Evolutionary conservation across 176 grass and related monocot genomes (phyloP), one percentile per base, ranked within the genome.

Genomic region (Miscanthus lutarioriparius): DNA sequence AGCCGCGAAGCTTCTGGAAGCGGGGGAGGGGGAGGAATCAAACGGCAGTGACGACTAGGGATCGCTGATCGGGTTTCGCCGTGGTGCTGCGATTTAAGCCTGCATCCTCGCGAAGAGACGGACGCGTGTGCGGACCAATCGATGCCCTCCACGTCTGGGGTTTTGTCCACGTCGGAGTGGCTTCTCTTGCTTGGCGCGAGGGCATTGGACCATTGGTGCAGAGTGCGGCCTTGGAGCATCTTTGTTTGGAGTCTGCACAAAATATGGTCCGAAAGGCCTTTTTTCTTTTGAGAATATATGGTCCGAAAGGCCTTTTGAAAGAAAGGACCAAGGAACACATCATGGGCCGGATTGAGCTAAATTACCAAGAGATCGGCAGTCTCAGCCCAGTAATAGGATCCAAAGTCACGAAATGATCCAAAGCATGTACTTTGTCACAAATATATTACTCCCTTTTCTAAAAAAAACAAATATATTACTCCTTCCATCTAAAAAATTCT

Each of bases 111-210:
- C 67, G 63, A 49, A 16, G 68, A 82, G 88, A 53, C 14, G 81
- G 58, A 93, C 91, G 91, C 94, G 94, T 96, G 84, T 93, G 81
- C 70, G 2, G 33, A 67, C 94, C 91, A 96, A 93, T 96, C 15
- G 67, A 5, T 6, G 10, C 10, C 6, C 25, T 84, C 84, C 94
- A 96, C 86, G 77, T 96, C 61, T n/a, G 1, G 1, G 10, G 19
- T 11, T 11, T 10, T 40, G 13, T 53, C 87, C 90, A 91, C 78
- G 84, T 93, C 37, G 81, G 76, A 75, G 17, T 16, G 17, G 80
- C 6, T 41, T 64, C 13, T 75, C 84, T 15, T 40, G 0, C 61
- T 79, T 87, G 89, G 89, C 80, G 89, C 20, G 68, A 75, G 6
- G 9, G 30, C 37, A 69, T 66, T 12, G 69, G 70, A 44, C 19